Base-by-base conservation (phyloP, 208 protist species). In the Sergeia podlipaevii region DNA sequence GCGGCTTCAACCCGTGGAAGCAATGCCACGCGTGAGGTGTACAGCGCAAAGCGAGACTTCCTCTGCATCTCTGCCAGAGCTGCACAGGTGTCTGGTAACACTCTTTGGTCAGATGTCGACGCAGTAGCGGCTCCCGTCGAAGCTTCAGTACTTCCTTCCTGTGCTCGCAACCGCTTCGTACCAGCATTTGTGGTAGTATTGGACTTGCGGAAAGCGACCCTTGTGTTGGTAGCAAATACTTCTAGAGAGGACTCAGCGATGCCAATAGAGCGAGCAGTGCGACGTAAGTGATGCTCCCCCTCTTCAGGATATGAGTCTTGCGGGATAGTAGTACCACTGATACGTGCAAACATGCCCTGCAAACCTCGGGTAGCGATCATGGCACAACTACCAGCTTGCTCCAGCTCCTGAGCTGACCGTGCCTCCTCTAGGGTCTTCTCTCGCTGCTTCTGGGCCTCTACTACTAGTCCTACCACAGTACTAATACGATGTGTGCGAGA, bases 11-110 rank as follows among this genome's bases (percentile, higher is more conserved):
- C 51, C 1, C 47, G 54, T 3, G 82, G 77, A 53, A 90, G 66
- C 26, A 90, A 45, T 21, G 77, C 71, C 4, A 50, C n/a, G 0
- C 82, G 82, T 0, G 65, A 54, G 1, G 69, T 77, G 67, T 90
- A 90, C 21, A 90, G 41, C 21, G 57, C 55, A 32, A 85, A 75
- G 17, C 77, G 65, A 10, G 52, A 21, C 59, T 70, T 68, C 20
- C 77, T 71, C 62, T 91, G 79, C 20, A 46, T 39, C 1, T 51
- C 34, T 6, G 70, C 32, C 13, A 80, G 53, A 28, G 13, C 20
- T 60, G 58, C 27, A 70, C 47, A 36, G 42, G 65, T 20, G 27
- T 39, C 10, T 11, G 10, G 20, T 33, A 1, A 41, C 34, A 20
- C 24, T 26, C n/a, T 46, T 1, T 8, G 27, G 7, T 46, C 29